Base-by-base conservation (phyloP, 1,284 basidiomycete species). In the Austropuccinia psidii region DNA sequence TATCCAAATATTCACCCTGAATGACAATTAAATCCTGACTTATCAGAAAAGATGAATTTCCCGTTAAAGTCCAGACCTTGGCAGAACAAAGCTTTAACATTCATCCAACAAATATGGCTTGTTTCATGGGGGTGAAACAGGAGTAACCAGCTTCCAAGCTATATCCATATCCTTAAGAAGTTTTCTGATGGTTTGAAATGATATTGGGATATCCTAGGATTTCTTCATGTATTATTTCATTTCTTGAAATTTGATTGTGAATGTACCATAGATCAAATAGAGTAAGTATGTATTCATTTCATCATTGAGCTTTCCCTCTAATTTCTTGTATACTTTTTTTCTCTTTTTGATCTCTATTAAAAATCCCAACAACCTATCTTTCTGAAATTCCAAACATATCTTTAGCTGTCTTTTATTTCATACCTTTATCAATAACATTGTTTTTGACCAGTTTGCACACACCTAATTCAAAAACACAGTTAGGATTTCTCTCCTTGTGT, bases 21-120 rank as follows among this genome's bases (percentile, higher is more conserved):
- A n/a, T 64, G 61, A 15, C 47, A 37, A 50, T 64, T 31, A 49
- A 49, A 49, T 1, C 61, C 61, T 19, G 61, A 43, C 19, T 64
- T 31, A 35, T 64, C 45, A 19, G 37, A 24, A 49, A 47, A 64
- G 37, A 31, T 19, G 2, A 35, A 4, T 5, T 8, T 29, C 24
- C 27, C 29, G 21, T 24, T 31, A 49, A 64, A 31, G 19, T 64
- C 29, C 29, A 64, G 19, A 33, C 61, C 61, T 19, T 37, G 29
- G n/a, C 21, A 47, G 29, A 3, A 49, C 61, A 49, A 64, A 49
- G 29, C 50, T 64, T 29, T 21, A 17, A n/a, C 43, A 2, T 31
- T 64, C 29, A 27, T 64, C 41, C 13, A 64, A 3, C 1, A 64
- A 15, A 5, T 64, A 21, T 8, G 41, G 43, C 17, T 47, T 29